Evolutionary conservation across 2,329 filamentous ascomycete genomes (phyloP).

Genomic region (Penicillium sp.): DNA sequence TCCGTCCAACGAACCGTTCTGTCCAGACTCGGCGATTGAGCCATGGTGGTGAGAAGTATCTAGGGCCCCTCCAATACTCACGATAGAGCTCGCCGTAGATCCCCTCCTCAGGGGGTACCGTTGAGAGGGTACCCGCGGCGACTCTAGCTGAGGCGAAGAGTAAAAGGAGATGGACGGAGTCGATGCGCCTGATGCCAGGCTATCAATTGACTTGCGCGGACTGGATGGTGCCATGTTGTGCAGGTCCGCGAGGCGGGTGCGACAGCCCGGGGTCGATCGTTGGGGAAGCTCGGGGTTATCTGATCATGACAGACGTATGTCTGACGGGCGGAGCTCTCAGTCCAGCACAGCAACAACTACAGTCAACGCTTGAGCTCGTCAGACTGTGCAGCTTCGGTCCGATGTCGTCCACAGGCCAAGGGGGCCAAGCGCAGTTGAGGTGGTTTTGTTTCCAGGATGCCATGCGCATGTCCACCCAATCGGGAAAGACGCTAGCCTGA

Average conservation of each 20-base stretch:
- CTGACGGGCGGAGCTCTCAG: conserved; percentile 2
- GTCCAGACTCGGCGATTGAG: conserved; percentile 69
- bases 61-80: conserved; percentile 80
- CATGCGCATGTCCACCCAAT: conserved; percentile 29
- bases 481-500: conserved; percentile 24
- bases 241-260: conserved; percentile 35
- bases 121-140: conserved; percentile 34
- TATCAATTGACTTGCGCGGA: conserved; percentile 66
- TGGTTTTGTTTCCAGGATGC: conserved; percentile 21
- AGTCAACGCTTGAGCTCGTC: neutral
- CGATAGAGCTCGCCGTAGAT: conserved; percentile 83
- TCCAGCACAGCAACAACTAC: neutral
- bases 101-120: conserved; percentile 58
- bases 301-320: conserved; percentile 36
- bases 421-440: conserved; percentile 16
- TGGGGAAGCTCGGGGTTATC: conserved; percentile 30
- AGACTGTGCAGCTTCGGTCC: neutral
- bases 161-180: conserved; percentile 53
- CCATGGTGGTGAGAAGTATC: conserved; percentile 63
- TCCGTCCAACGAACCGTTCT: conserved; percentile 63
- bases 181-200: conserved; percentile 56
- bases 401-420: conserved; percentile 1
- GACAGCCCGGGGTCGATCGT: conserved; percentile 30
- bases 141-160: conserved; percentile 37
- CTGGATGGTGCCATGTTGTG: conserved; percentile 60